Conservation (phyloP, 2,329 filamentous ascomycete genomes). For the Dactylonectria estremocensis region DNA sequence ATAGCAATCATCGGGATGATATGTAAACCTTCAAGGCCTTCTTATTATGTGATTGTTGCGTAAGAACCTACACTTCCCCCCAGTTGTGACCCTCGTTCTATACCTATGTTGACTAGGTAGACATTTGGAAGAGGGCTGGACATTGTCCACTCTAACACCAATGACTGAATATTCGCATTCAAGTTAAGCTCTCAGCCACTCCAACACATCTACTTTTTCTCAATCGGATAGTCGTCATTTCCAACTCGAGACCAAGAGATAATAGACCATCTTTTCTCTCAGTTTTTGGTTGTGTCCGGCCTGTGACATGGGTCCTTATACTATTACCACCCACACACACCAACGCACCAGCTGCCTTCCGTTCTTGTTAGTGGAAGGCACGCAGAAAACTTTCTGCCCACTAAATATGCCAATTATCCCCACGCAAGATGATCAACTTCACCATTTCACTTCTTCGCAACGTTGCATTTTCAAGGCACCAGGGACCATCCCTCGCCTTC, state of each 20-base stretch:
- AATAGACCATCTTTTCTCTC: neutral
- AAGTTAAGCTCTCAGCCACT: neutral
- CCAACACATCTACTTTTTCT: too few relatives aligned
- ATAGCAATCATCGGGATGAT: neutral
- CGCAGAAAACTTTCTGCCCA: conserved; percentile 4
- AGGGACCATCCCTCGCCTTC: neutral
- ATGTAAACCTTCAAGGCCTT: neutral
- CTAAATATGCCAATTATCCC: conserved; percentile 4
- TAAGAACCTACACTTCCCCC: neutral
- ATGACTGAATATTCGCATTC: neutral
- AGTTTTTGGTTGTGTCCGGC: neutral
- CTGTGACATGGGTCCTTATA: neutral
- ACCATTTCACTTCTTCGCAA: neutral
- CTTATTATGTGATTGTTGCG: neutral
- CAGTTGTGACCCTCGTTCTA: neutral
- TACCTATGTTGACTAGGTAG: neutral
- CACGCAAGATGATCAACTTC: conserved; percentile 1
- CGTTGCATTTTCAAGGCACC: conserved; percentile 1
- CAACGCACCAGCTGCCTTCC: neutral
- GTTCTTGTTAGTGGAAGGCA: conserved; percentile 1
- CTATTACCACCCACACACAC: neutral
- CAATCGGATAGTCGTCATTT: neutral
- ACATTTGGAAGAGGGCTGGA: neutral
- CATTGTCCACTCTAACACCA: neutral
- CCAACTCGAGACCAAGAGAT: too few relatives aligned